Evolutionary conservation across 257 asterid genomes (phyloP).

Genomic region (Primulina eburnea): DNA sequence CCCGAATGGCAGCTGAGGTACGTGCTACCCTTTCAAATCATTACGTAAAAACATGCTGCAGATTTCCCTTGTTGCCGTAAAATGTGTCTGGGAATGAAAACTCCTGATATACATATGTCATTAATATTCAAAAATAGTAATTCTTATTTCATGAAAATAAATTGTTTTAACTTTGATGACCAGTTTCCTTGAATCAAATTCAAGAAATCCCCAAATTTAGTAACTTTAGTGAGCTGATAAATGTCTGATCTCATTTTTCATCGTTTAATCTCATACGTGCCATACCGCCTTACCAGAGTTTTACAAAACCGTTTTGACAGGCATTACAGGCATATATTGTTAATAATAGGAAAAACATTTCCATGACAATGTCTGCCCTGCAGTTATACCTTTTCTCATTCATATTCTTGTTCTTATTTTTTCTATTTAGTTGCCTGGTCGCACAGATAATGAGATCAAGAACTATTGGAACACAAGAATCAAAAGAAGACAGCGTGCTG

Average conservation of each 20-base stretch:
- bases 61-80: not conserved
- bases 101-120: slow-evolving; percentile 5
- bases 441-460: slow-evolving; percentile 91
- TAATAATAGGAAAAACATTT: not conserved
- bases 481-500: slow-evolving; percentile 77
- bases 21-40: slow-evolving; percentile 18
- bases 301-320: not conserved
- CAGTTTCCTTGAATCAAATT: slow-evolving; percentile 6
- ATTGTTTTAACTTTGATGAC: not conserved
- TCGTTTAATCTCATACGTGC: not conserved
- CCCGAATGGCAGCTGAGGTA: slow-evolving; percentile 89
- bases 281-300: not conserved
- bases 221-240: not conserved
- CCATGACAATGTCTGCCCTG: no score
- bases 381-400: slow-evolving; percentile 18
- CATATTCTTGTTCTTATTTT: slow-evolving; percentile 14
- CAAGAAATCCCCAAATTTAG: not conserved
- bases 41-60: slow-evolving; percentile 15
- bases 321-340: not conserved
- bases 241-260: not conserved
- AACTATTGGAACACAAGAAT: slow-evolving; percentile 88
- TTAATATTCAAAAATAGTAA: not conserved
- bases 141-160: not conserved
- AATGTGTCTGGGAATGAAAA: slow-evolving; percentile 3
- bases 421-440: slow-evolving; percentile 73